These are phyloP conservation scores for Sugiyamaella smithiae DNA, from an alignment of 805 yeast species.

Conservation along the genomic window DNA sequence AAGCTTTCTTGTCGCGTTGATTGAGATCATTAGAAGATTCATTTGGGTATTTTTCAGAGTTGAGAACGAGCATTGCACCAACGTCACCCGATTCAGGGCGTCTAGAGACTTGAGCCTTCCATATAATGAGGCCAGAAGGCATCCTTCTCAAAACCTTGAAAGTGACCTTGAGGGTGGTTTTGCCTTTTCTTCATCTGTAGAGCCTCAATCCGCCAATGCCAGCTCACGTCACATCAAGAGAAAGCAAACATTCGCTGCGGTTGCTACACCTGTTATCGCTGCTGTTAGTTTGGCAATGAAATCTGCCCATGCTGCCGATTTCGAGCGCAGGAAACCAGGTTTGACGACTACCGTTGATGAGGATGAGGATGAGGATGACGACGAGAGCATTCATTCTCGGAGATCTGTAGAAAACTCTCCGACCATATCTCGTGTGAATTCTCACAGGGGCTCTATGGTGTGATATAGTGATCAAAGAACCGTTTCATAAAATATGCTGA, in stretches of 20 bases:
- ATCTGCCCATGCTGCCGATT: constrained; percentile 31
- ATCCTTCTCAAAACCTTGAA: neutral
- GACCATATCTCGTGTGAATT: neutral
- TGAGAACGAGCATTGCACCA: constrained; percentile 94
- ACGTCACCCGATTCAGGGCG: constrained; percentile 80
- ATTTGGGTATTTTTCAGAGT: constrained; percentile 90
- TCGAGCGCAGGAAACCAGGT: constrained; percentile 26
- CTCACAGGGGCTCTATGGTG: constrained; percentile 3
- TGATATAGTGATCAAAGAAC: constrained; percentile 16
- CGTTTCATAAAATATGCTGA: constrained; percentile 24
- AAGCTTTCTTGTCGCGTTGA: constrained; percentile 76
- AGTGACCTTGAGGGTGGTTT: neutral
- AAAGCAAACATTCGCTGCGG: constrained; percentile 19
- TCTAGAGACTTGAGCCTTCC: constrained; percentile 86
- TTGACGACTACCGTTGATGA: constrained; percentile 17
- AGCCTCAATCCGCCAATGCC: neutral
- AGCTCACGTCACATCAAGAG: neutral
- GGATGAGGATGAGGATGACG: constrained; percentile 34
- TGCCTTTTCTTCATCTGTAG: constrained; percentile 6
- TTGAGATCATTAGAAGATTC: constrained; percentile 79
- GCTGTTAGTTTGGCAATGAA: constrained; percentile 25
- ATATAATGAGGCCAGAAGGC: constrained; percentile 39
- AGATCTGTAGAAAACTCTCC: neutral
- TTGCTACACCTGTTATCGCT: constrained; percentile 27
- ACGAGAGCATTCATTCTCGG: constrained; percentile 5